Evolutionary conservation across 2,329 filamentous ascomycete species (phyloP).

Genomic region (Periconia digitata): DNA sequence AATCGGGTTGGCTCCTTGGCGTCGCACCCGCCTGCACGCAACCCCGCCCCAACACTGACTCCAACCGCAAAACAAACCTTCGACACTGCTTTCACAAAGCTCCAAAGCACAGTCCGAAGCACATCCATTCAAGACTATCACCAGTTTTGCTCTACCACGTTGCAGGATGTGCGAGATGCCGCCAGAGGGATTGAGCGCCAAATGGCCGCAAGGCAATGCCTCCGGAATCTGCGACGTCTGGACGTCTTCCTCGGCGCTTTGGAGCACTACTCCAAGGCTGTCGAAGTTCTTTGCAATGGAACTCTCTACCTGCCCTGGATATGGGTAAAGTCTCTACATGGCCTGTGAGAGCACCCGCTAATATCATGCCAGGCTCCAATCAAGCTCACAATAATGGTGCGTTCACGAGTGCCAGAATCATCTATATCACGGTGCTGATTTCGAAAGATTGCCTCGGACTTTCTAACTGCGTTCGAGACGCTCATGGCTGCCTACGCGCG

Average conservation of each 20-base stretch:
- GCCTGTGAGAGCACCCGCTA: not conserved
- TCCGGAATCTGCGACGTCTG: slow-evolving; percentile 50
- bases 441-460: slow-evolving; percentile 25
- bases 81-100: slow-evolving; percentile 15
- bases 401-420: not conserved
- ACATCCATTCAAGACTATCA: slow-evolving; percentile 11
- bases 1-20: no score
- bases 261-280: slow-evolving; percentile 44
- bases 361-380: slow-evolving; percentile 10
- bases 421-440: not conserved
- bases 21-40: no score
- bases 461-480: slow-evolving; percentile 46
- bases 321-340: slow-evolving; percentile 35
- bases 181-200: slow-evolving; percentile 44
- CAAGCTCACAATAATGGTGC: slow-evolving; percentile 13
- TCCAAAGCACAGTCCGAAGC: slow-evolving; percentile 12
- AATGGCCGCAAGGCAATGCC: slow-evolving; percentile 40
- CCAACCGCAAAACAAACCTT: slow-evolving; percentile 25
- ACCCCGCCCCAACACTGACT: no score
- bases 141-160: slow-evolving; percentile 33
- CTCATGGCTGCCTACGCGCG: slow-evolving; percentile 38
- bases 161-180: slow-evolving; percentile 43
- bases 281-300: slow-evolving; percentile 51
- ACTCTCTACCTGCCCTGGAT: slow-evolving; percentile 51
- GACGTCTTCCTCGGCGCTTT: slow-evolving; percentile 46